Percentiles rank a stretch among this genome's conserved stretches.
Evolutionary conservation across 2,329 filamentous ascomycete genomes (phyloP).

Genomic region (Calonectria hawksworthii): DNA sequence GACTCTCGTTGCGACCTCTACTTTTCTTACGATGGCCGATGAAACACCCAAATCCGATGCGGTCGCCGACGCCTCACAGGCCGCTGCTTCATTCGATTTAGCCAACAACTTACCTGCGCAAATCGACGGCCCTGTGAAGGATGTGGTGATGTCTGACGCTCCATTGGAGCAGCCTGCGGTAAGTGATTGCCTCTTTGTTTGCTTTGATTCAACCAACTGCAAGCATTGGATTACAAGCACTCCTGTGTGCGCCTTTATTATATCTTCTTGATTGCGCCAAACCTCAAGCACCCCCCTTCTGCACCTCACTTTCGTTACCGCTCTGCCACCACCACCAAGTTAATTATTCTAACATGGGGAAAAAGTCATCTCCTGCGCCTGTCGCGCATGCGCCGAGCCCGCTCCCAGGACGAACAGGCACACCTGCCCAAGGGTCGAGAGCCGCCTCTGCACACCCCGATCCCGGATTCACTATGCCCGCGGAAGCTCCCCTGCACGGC

Average conservation of each 20-base stretch:
- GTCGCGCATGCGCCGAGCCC: constrained; percentile 56
- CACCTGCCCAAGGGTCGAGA: constrained; percentile 65
- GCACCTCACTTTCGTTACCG: background rate
- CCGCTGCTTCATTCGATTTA: constrained; percentile 39
- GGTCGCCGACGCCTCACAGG: constrained; percentile 36
- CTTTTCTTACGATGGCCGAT: constrained; percentile 48
- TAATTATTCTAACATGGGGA: constrained; percentile 30
- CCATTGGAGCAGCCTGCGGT: constrained; percentile 58
- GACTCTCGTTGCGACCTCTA: background rate
- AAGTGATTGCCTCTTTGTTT: constrained; percentile 35
- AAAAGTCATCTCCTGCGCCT: constrained; percentile 56
- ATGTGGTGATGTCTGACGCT: constrained; percentile 61
- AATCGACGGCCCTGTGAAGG: constrained; percentile 49
- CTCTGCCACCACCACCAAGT: background rate
- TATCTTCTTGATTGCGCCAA: background rate
- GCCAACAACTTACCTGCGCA: constrained; percentile 36
- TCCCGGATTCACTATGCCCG: constrained; percentile 66
- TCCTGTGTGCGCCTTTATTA: background rate
- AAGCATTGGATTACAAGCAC: too few relatives aligned
- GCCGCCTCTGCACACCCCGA: constrained; percentile 72
- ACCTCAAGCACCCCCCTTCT: background rate
- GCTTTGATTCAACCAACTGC: background rate
- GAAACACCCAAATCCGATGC: constrained; percentile 41
- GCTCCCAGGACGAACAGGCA: constrained; percentile 61
- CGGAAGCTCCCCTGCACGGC: constrained; percentile 73